Base-by-base conservation (phyloP, 2,329 filamentous ascomycete species). In the Cylindrodendrum hubeiense region DNA sequence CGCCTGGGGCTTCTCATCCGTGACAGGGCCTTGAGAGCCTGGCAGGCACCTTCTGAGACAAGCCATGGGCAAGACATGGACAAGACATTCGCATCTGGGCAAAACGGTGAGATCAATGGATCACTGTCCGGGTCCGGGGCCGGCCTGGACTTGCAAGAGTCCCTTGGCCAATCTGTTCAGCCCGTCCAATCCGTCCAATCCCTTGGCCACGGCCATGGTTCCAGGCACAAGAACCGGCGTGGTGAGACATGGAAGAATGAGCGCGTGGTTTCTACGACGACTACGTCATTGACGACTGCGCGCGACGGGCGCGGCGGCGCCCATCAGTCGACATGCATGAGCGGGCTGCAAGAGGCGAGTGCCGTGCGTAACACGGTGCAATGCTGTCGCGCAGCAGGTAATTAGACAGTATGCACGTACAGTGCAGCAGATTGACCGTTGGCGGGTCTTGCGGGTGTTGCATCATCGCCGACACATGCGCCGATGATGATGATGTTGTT, bases 221-320 rank as follows among this genome's bases (percentile, higher is more conserved):
- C 49, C 49, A 59, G 54, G 54, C 22, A 59, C 43, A 41, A 26
- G 28, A 33, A 34, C 39, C 17, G 22, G 60, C 41, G 67, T 73
- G 70, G 68, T 72, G 71, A 72, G 71, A 73, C 71, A 63, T 8
- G 63, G 54, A 70, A 71, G 69, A 71, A 73, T 70, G 70, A 59
- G 69, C 60, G 66, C 71, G 63, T 73, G 69, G 71, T 73, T 73
- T 65, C 71, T 69, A 64, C 69, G 71, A 70, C 71, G 69, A 73
- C 69, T 73, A 73, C 71, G 71, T 73, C 71, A 73, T 73, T 73
- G 65, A 65, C 47, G 61, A 72, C 65, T 30, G 46, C 24, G 46
- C 15, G 46, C 26, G 46, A 49, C 24, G 22, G 63, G 49, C 28
- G 63, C 64, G 57, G 46, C 60, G 46, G 37, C 44, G 52, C 46